Conservation (phyloP, 495 filamentous ascomycete species). For the Monascus purpureus region DNA sequence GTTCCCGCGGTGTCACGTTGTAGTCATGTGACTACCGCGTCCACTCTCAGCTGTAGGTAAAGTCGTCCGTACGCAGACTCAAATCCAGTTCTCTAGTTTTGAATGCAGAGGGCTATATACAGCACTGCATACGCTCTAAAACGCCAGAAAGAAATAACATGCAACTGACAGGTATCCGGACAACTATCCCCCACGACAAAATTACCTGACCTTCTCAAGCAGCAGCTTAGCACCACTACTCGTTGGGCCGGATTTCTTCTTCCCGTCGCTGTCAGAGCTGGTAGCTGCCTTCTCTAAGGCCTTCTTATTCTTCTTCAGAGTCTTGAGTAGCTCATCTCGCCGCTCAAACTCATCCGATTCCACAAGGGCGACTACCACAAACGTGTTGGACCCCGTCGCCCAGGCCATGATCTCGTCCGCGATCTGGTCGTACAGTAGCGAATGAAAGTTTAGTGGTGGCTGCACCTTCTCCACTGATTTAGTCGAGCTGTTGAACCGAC, state of each 20-base stretch:
- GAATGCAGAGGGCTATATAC: too few species aligned
- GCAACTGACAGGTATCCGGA: too few species aligned
- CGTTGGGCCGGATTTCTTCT: slow-evolving; percentile 24
- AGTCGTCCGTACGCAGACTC: too few species aligned
- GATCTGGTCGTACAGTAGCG: slow-evolving; percentile 62
- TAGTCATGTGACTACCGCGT: too few species aligned
- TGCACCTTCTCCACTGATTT: slow-evolving; percentile 55
- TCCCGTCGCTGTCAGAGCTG: slow-evolving; percentile 19
- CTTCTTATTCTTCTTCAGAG: slow-evolving; percentile 43
- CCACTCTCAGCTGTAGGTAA: too few species aligned
- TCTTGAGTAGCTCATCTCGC: slow-evolving; percentile 48
- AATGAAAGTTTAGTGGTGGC: slow-evolving; percentile 70
- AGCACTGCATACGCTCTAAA: too few species aligned
- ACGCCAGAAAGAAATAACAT: too few species aligned
- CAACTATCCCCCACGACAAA: too few species aligned
- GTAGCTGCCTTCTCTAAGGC: slow-evolving; percentile 36
- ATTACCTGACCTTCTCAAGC: slow-evolving; percentile 24
- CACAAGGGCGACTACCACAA: slow-evolving; percentile 64
- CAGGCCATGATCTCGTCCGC: slow-evolving; percentile 62
- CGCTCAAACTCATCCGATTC: slow-evolving; percentile 67
- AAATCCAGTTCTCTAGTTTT: too few species aligned
- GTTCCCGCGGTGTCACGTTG: too few species aligned
- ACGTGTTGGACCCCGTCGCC: slow-evolving; percentile 72
- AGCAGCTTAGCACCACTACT: slow-evolving; percentile 31
- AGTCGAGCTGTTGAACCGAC: slow-evolving; percentile 57